Percentiles rank a stretch among this genome's conserved stretches.
These are phyloP conservation scores for Cornus florida DNA, from an alignment of 148 eudicot species.

Conservation along the genomic window DNA sequence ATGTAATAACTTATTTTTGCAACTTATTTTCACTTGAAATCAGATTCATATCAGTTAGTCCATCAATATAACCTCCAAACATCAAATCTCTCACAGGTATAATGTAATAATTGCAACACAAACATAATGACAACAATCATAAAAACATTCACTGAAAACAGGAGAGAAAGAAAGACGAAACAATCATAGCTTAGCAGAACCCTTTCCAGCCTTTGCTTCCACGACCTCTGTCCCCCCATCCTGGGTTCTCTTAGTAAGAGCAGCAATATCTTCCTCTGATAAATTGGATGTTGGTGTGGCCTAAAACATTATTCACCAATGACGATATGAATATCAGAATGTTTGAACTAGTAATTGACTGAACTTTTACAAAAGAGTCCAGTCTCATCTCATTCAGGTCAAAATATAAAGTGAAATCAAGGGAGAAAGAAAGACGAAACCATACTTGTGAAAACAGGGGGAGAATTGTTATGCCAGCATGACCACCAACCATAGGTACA, in stretches of 20 bases:
- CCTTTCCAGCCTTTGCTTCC: conserved; percentile 87
- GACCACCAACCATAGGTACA: conserved; percentile 91
- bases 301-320: conserved; percentile 18
- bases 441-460: conserved; percentile 78
- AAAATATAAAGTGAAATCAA: not conserved
- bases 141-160: not conserved
- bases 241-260: conserved; percentile 74
- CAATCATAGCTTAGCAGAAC: too few species aligned
- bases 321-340: not conserved
- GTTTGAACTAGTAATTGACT: not conserved
- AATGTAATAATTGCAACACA: not conserved
- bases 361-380: not conserved
- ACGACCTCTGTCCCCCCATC: conserved; percentile 93
- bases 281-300: conserved; percentile 63
- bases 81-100: not conserved
- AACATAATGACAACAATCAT: not conserved
- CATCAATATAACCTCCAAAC: not conserved
- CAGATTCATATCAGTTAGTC: too few species aligned
- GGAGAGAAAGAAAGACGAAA: too few species aligned
- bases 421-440: not conserved
- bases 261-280: conserved; percentile 44
- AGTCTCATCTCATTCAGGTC: not conserved
- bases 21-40: not conserved
- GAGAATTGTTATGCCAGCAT: conserved; percentile 84
- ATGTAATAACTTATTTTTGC: not conserved